phyloP scores from a whole-genome alignment of 495 filamentous ascomycete genomes.

The Parathielavia hyrcaniae region DNA sequence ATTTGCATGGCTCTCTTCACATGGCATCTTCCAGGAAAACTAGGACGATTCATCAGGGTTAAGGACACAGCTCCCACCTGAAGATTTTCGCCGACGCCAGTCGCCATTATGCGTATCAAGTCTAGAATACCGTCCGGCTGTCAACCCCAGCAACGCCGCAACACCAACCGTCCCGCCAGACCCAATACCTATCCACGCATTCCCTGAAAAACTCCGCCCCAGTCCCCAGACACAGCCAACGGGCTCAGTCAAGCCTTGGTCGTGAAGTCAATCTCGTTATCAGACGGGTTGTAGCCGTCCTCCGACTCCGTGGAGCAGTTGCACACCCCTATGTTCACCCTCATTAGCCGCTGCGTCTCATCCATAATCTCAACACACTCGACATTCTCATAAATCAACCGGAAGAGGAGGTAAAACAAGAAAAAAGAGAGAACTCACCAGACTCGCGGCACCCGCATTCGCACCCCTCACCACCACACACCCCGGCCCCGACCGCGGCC shows the following conservation, averaged over 20 bases:
- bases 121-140: background rate
- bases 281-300: slow-evolving; percentile 42
- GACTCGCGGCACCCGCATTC: slow-evolving; percentile 69
- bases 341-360: background rate
- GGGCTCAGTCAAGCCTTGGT: slow-evolving; percentile 44
- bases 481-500: slow-evolving; percentile 25
- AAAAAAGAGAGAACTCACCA: slow-evolving; percentile 44
- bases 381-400: too few species aligned
- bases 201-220: background rate
- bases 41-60: too few species aligned
- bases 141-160: background rate
- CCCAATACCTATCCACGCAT: background rate
- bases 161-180: background rate
- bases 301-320: slow-evolving; percentile 71
- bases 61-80: background rate
- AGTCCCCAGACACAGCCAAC: background rate
- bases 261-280: slow-evolving; percentile 76
- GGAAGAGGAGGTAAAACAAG: background rate
- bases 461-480: slow-evolving; percentile 47
- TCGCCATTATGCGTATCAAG: background rate
- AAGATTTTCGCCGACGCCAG: background rate
- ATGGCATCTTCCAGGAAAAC: background rate
- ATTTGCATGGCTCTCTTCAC: too few species aligned
- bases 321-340: slow-evolving; percentile 56
- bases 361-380: too few species aligned